These are phyloP conservation scores for Trypanosoma cruzi DNA, from an alignment of 208 protist genomes.

Conservation along the genomic window DNA sequence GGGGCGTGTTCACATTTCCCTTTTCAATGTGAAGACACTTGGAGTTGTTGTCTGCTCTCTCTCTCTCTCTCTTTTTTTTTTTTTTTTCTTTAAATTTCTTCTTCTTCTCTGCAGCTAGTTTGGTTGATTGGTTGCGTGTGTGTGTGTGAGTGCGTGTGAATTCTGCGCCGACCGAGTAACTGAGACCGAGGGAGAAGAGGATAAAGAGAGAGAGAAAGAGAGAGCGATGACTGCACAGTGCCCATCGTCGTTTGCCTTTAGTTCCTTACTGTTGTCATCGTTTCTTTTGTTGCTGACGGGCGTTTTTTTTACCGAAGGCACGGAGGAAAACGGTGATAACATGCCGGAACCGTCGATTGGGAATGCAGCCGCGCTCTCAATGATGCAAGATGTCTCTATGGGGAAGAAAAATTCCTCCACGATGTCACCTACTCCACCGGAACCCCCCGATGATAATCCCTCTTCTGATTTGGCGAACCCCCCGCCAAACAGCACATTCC, in stretches of 20 bases:
- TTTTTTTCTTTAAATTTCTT: too few relatives aligned
- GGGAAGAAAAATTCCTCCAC: not conserved
- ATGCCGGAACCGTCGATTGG: too few relatives aligned
- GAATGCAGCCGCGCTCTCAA: too few relatives aligned
- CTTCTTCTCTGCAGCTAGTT: too few relatives aligned
- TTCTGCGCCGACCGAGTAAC: not conserved
- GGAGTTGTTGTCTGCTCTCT: too few relatives aligned
- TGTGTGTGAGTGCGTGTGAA: not conserved
- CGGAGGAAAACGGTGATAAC: too few relatives aligned
- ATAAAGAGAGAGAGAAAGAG: conserved; percentile 4
- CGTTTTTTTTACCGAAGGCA: conserved; percentile 13
- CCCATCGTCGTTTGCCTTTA: not conserved
- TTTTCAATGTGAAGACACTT: too few relatives aligned
- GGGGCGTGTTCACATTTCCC: too few relatives aligned
- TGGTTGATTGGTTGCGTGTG: too few relatives aligned
- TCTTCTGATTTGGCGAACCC: not conserved
- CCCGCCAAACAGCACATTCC: not conserved
- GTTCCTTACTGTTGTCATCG: not conserved
- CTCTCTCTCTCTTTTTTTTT: too few relatives aligned
- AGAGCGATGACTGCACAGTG: not conserved
- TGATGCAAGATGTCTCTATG: not conserved
- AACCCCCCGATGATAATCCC: not conserved
- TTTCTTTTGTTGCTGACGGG: conserved; percentile 1
- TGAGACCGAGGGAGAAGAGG: conserved; percentile 1
- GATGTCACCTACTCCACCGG: not conserved